Evolutionary conservation across 495 filamentous ascomycete species (phyloP), one percentile per base, ranked within the genome.

Genomic region (Hypoxylon intermedium): DNA sequence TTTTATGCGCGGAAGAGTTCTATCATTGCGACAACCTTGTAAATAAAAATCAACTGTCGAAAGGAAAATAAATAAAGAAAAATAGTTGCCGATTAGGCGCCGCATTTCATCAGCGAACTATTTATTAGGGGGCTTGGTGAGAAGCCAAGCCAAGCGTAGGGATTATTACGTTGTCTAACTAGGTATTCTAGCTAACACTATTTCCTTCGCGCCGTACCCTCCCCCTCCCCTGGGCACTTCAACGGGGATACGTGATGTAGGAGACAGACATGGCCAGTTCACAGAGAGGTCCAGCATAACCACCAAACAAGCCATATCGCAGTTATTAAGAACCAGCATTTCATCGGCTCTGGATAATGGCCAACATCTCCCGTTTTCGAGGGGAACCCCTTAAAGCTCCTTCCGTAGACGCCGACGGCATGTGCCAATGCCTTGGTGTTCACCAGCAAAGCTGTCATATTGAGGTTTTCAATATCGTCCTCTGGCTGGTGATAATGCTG

Each of bases 361-460:
- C 50, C 28, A 5, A 40, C 38, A 15, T 37, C n/a, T 4, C 15
- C 19, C 31, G 30, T 2, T 9, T 0, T 0, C 11, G 30, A 1
- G 26, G 46, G 48, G 34, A 67, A 50, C 2, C 15, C 24, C 1
- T 58, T 36, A 7, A 60, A 36, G 23, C 49, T 37, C 11, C 43
- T 56, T 15, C 59, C 59, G 23, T 54, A 67, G 13, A 53, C 13
- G 1, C 59, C 53, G n/a, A 67, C 47, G 5, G 43, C 37, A 5
- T 67, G 49, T 13, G 58, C 64, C 18, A 67, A 52, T 16, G 60
- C 54, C 38, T 63, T 67, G 12, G 64, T 65, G 41, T 67, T 63
- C 30, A 46, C 16, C 3, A 54, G 0, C 26, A 63, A 33, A 11
- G 43, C 53, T 30, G 43, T 55, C 45, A 51, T 46, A n/a, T 67